Percentiles rank a stretch among this genome's conserved stretches.
Conservation (phyloP, 2,329 filamentous ascomycete genomes). For the Knufia fluminis region DNA sequence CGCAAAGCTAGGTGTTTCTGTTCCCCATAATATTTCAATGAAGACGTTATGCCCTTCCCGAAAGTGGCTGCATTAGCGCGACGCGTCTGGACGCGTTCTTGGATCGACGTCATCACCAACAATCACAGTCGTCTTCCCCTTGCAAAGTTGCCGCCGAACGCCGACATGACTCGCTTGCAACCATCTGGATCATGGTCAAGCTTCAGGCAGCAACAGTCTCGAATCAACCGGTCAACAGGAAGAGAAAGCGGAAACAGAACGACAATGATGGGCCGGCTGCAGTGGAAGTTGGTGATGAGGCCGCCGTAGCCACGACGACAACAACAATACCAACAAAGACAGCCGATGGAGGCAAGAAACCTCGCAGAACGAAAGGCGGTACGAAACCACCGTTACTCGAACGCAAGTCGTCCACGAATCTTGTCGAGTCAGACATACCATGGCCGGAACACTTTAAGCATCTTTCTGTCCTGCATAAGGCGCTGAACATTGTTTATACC, state of each 20-base stretch:
- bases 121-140: neutral
- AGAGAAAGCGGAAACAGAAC: constrained; percentile 28
- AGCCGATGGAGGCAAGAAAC: constrained; percentile 47
- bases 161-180: neutral
- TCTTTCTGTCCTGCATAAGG: constrained; percentile 68
- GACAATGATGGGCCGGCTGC: neutral
- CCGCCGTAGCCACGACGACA: constrained; percentile 25
- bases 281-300: constrained; percentile 15
- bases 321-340: constrained; percentile 47
- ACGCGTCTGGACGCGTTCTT: neutral
- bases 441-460: constrained; percentile 70
- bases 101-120: neutral
- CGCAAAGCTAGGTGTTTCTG: no score
- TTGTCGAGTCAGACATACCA: constrained; percentile 45
- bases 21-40: no score
- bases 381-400: constrained; percentile 30
- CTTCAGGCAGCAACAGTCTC: constrained; percentile 38
- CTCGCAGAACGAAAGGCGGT: constrained; percentile 35
- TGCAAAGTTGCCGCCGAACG: no score
- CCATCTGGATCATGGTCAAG: constrained; percentile 26
- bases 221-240: constrained; percentile 30
- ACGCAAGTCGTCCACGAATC: constrained; percentile 31
- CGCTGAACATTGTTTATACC: constrained; percentile 85
- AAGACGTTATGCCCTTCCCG: no score
- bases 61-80: neutral